Percentiles rank a stretch among this genome's conserved stretches.
Evolutionary conservation across 2,329 filamentous ascomycete genomes (phyloP).

Genomic region (Exophiala sp.): DNA sequence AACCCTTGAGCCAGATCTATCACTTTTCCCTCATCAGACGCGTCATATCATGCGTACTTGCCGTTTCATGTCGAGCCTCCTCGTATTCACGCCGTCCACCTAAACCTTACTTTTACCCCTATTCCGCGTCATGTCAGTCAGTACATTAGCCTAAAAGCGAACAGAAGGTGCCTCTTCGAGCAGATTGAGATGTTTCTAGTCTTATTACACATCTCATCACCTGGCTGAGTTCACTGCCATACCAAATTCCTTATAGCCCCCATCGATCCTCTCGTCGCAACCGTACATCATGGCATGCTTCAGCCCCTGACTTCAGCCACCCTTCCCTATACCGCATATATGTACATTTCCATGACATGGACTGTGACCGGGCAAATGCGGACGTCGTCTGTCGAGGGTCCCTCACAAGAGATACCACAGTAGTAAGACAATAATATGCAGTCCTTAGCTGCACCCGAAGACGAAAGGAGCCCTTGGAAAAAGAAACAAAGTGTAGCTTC

Average conservation of each 20-base stretch:
- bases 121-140: too few relatives aligned
- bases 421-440: slow-evolving; percentile 21
- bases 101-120: too few relatives aligned
- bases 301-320: not conserved
- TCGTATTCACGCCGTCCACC: too few relatives aligned
- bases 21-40: not conserved
- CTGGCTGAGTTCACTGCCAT: too few relatives aligned
- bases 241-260: not conserved
- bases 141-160: too few relatives aligned
- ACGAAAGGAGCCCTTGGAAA: slow-evolving; percentile 4
- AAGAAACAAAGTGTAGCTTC: not conserved
- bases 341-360: slow-evolving; percentile 16
- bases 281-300: slow-evolving; percentile 5
- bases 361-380: slow-evolving; percentile 10
- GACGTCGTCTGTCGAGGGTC: slow-evolving; percentile 11
- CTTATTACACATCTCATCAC: too few relatives aligned
- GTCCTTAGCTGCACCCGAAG: slow-evolving; percentile 15
- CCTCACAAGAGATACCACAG: slow-evolving; percentile 6
- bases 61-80: not conserved
- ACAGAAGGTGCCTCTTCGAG: too few relatives aligned
- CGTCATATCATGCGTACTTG: not conserved
- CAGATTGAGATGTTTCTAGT: too few relatives aligned
- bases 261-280: not conserved
- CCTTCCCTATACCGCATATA: slow-evolving; percentile 10
- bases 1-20: not conserved